Evolutionary conservation across 441 rosid genomes (phyloP), one percentile per base, ranked within the genome.

Genomic region (Hura crepitans): DNA sequence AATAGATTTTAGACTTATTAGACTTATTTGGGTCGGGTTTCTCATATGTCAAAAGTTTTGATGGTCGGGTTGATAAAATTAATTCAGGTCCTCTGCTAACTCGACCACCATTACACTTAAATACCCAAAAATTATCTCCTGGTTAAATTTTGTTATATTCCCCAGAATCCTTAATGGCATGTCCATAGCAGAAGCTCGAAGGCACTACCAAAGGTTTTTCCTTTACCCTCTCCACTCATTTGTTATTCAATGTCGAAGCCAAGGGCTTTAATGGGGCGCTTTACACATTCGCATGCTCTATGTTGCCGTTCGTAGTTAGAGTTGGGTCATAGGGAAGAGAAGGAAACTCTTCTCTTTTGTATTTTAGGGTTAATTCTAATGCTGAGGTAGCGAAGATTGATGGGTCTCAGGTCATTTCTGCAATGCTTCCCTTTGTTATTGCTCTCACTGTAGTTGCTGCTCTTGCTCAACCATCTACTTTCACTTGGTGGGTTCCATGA

Each of bases 371-470:
- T n/a, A 83, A 45, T 20, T 62, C 81, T 8, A 74, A 60, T n/a
- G 79, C 67, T n/a, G 82, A 74, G 63, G 83, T n/a, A 10, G 65
- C 68, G 3, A 76, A 68, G 50, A 57, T 66, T 30, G 92, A 90
- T 77, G 76, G 85, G 2, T 85, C 97, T 61, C 93, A 89, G 86
- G 54, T 81, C 65, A 72, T 91, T 72, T 91, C 98, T 9, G 94
- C 91, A 69, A 69, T 93, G 93, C 97, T 93, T 68, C 98, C 98
- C 0, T 91, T 93, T 62, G 94, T 91, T 8, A 94, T 93, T 42
- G 96, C 90, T 64, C 82, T 79, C 27, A 91, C 96, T 18, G 97
- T 96, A 45, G 76, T 89, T 35, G 91, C 91, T 45, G 97, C 98
- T 63, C 97, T 93, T 59, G 77, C 85, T 42, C 88, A 82, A 49